Evolutionary conservation across 331 rosid species (phyloP), one percentile per base, ranked within the genome.

Genomic region (Prunus yedoensis): DNA sequence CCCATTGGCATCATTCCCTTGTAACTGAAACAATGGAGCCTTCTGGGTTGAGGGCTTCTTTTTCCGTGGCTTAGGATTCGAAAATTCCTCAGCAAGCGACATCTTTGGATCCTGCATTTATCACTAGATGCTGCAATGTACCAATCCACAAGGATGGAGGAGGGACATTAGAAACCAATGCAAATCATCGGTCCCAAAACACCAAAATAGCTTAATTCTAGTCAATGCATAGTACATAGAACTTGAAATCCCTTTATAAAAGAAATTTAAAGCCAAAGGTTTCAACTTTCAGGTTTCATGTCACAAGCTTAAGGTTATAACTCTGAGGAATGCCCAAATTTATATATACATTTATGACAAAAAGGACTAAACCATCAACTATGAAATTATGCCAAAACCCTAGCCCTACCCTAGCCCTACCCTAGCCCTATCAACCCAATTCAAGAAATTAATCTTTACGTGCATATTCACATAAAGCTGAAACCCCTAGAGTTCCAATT

Each of bases 21-120:
- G 93, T 70, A 79, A 45, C 67, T 78, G 87, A 76, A 68, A 77
- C 73, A 82, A 17, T 47, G 96, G 74, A 38, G 84, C 78, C 75
- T 87, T 91, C 30, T 63, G 89, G 35, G 74, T 66, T 23, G 83
- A 59, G 65, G n/a, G 77, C 80, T 89, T 94, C 81, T 89, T 92
- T 85, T 89, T 91, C 76, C 70, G 82, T 56, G 85, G 80, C 80
- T 86, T 93, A 35, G 78, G 82, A 62, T 76, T 91, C 74, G 82
- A 73, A 41, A 83, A 46, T 65, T 89, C 92, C 21, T 86, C 90
- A 1, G 89, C 73, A 80, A 75, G 78, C 35, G 88, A 86, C 82
- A 88, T 87, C 71, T 93, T 88, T 28, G 90, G 88, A 71, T 88
- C 89, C 83, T 91, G 91, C 96, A 89, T 91, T 66, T 73, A 80